Evolutionary conservation across 768 basidiomycete species (phyloP).

Genomic region (Amanita brunnescens): DNA sequence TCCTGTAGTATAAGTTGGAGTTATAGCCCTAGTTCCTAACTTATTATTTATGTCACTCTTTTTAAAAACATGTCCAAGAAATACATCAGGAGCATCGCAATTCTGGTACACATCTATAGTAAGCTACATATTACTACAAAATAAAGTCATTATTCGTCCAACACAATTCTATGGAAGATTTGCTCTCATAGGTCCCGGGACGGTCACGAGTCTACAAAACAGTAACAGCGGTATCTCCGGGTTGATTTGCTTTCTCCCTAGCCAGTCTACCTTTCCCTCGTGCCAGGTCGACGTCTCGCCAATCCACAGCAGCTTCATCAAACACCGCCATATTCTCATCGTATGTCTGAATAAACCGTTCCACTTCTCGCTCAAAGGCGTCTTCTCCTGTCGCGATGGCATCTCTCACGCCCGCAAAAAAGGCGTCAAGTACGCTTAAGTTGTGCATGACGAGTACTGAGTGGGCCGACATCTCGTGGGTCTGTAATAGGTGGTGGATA

Average conservation of each 20-base stretch:
- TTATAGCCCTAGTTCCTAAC: too few species aligned
- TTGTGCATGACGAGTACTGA: conserved; percentile 71
- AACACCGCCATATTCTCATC: conserved; percentile 40
- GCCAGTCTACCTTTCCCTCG: conserved; percentile 70
- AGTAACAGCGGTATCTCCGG: too few species aligned
- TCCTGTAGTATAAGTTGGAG: too few species aligned
- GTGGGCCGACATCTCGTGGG: conserved; percentile 88
- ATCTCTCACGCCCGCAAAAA: conserved; percentile 51
- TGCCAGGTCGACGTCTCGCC: conserved; percentile 60
- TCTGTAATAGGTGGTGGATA: conserved; percentile 75
- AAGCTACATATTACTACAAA: neutral
- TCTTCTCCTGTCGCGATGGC: conserved; percentile 16
- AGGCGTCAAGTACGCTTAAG: conserved; percentile 52
- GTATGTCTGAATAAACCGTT: conserved; percentile 41
- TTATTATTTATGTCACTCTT: too few species aligned
- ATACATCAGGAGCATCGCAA: too few species aligned
- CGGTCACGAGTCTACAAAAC: too few species aligned
- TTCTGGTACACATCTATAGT: neutral
- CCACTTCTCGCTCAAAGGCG: conserved; percentile 38
- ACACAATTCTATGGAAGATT: too few species aligned
- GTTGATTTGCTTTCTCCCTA: conserved; percentile 44
- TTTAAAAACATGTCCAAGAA: too few species aligned
- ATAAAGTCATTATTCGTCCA: too few species aligned
- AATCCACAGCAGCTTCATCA: conserved; percentile 41
- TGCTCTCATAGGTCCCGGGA: too few species aligned